These are phyloP conservation scores for Aspergillus eucalypticola DNA, from an alignment of 2,329 filamentous ascomycete genomes.

Conservation along the genomic window DNA sequence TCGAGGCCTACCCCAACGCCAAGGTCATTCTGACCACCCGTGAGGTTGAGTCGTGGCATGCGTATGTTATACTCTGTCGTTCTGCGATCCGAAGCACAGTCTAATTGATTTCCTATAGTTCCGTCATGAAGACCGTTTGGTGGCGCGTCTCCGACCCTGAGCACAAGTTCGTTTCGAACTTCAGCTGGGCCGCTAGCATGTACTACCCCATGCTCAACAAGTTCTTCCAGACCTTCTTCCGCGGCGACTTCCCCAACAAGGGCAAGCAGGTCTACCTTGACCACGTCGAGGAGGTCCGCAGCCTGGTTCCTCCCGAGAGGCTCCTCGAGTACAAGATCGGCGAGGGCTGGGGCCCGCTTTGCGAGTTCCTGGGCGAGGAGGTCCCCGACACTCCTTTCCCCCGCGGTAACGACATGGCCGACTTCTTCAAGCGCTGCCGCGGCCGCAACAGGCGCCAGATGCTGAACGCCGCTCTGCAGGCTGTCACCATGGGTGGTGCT, in stretches of 20 bases:
- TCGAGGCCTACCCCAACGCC: conserved; percentile 70
- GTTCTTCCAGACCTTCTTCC: conserved; percentile 69
- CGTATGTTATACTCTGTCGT: conserved; percentile 30
- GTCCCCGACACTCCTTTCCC: conserved; percentile 54
- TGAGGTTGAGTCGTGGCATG: conserved; percentile 65
- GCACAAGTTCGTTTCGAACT: conserved; percentile 55
- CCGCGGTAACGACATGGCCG: conserved; percentile 55
- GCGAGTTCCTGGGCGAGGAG: conserved; percentile 56
- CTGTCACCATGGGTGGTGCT: conserved; percentile 51
- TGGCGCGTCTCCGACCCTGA: conserved; percentile 67
- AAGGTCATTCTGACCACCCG: conserved; percentile 70
- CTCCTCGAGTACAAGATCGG: conserved; percentile 57
- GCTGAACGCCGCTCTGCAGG: conserved; percentile 56
- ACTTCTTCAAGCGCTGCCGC: conserved; percentile 57
- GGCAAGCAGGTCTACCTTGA: conserved; percentile 64
- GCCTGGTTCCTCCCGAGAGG: conserved; percentile 50
- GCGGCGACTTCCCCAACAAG: conserved; percentile 64
- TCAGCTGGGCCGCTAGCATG: conserved; percentile 66
- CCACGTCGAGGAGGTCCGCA: conserved; percentile 56
- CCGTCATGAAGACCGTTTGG: conserved; percentile 67
- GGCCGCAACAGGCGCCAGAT: conserved; percentile 57
- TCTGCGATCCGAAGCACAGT: not conserved
- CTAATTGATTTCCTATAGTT: conserved; percentile 31
- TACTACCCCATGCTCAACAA: conserved; percentile 70
- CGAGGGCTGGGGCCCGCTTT: conserved; percentile 57